These are phyloP conservation scores for Aureobasidium vineae DNA, from an alignment of 2,329 filamentous ascomycete genomes.

Conservation along the genomic window DNA sequence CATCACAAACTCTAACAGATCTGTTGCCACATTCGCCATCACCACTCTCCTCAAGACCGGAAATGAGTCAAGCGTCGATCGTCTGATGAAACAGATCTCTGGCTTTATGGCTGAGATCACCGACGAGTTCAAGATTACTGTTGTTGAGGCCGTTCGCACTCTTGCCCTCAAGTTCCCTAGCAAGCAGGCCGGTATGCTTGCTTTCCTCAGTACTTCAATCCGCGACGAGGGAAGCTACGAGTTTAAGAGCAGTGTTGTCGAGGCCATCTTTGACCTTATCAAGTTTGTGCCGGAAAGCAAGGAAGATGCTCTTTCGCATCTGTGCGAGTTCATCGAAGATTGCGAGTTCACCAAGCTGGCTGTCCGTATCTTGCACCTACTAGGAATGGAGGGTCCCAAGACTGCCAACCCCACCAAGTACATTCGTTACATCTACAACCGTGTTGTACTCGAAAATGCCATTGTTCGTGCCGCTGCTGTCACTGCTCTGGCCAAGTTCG, in stretches of 20 bases:
- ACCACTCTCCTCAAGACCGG: conserved; percentile 97
- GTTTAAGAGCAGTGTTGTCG: conserved; percentile 95
- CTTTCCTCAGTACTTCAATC: conserved; percentile 94
- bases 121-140: conserved; percentile 99
- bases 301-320: conserved; percentile 81
- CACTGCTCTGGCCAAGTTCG: conserved; percentile 94
- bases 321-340: conserved; percentile 99
- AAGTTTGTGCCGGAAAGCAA: conserved; percentile 93
- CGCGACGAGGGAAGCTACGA: conserved; percentile 97
- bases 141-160: conserved; percentile 95
- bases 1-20: conserved; percentile 95
- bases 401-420: conserved; percentile 97
- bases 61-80: conserved; percentile 94
- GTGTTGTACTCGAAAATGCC: conserved; percentile 94
- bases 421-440: conserved; percentile 98
- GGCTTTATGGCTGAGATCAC: conserved; percentile 99
- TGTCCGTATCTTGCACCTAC: conserved; percentile 88
- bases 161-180: conserved; percentile 95
- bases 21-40: conserved; percentile 96
- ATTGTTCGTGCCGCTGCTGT: conserved; percentile 94
- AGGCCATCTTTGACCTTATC: conserved; percentile 99
- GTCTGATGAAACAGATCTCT: conserved; percentile 97
- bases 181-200: conserved; percentile 97
- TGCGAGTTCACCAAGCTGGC: conserved; percentile 99
- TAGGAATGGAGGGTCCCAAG: conserved; percentile 92